Conservation (phyloP, 805 yeast species). For the Metschnikowia cubensis region DNA sequence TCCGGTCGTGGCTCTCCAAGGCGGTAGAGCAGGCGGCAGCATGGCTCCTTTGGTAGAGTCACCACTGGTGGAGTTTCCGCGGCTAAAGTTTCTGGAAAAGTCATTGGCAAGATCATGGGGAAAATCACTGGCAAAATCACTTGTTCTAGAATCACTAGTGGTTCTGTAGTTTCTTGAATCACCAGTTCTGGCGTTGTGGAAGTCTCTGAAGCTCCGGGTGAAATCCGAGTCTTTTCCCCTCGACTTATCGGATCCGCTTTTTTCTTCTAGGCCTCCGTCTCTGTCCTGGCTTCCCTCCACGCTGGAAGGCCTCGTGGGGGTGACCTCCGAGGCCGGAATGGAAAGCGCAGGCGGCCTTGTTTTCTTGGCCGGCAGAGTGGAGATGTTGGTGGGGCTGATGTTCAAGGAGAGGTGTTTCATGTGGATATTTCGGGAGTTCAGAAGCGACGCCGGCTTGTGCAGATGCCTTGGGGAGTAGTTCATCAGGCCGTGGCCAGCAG, state of each 20-base stretch:
- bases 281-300: too few relatives aligned
- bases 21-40: conserved; percentile 3
- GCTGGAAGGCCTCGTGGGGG: not conserved
- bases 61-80: not conserved
- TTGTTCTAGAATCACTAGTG: too few relatives aligned
- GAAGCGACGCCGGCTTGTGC: conserved; percentile 26
- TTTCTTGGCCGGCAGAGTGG: conserved; percentile 8
- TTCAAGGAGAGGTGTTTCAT: conserved; percentile 38
- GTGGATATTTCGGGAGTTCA: conserved; percentile 28
- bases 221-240: too few relatives aligned
- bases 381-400: conserved; percentile 13
- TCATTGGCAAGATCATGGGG: not conserved
- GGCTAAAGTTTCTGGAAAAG: not conserved
- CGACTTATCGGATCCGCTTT: too few relatives aligned
- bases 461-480: conserved; percentile 39
- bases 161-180: not conserved
- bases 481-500: conserved; percentile 17
- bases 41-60: not conserved
- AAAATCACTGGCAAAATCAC: too few relatives aligned
- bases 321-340: conserved; percentile 6
- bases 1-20: not conserved
- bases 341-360: conserved; percentile 8
- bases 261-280: too few relatives aligned
- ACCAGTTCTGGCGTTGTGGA: too few relatives aligned
- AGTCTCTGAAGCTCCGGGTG: too few relatives aligned